These are phyloP conservation scores for Debaryomyces udenii DNA, from an alignment of 1,139 yeast genomes.

Conservation along the genomic window DNA sequence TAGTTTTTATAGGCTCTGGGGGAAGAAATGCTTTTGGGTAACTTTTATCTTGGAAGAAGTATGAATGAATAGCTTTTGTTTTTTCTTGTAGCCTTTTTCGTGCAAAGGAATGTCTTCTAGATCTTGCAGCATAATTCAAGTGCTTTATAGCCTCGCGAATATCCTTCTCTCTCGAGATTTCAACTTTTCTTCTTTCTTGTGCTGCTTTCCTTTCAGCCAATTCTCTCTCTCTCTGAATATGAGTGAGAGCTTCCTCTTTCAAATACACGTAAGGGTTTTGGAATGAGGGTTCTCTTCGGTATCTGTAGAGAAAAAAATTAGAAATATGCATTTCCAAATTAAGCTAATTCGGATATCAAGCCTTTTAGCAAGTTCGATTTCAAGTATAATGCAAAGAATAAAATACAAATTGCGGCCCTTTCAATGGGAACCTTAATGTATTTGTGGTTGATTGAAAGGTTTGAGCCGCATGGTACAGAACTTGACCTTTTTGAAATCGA, in stretches of 20 bases:
- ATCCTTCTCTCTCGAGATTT: not conserved
- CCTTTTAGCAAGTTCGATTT: not conserved
- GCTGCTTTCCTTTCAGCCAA: not conserved
- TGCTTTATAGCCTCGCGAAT: conserved; percentile 3
- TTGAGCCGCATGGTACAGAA: too few relatives aligned
- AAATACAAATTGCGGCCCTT: too few relatives aligned
- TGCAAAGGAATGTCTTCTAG: not conserved
- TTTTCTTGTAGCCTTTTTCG: not conserved
- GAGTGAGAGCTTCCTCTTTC: conserved; percentile 6
- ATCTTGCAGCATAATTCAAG: not conserved
- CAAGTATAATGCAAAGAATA: not conserved
- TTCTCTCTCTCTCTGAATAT: conserved; percentile 2
- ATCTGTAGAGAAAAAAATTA: not conserved
- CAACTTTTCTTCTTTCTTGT: not conserved
- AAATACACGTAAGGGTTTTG: conserved; percentile 10
- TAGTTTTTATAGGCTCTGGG: too few relatives aligned
- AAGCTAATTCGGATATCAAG: too few relatives aligned
- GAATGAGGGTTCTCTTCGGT: conserved; percentile 5
- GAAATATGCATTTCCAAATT: not conserved
- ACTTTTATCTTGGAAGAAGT: too few relatives aligned
- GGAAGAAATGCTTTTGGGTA: too few relatives aligned
- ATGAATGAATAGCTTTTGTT: too few relatives aligned
- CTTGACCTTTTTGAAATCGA: too few relatives aligned
- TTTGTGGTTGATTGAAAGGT: too few relatives aligned
- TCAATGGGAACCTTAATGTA: too few relatives aligned